Percentiles rank a stretch among this genome's conserved stretches.
phyloP scores from a whole-genome alignment of 306 rosid genomes.

The Gillenia trifoliata region DNA sequence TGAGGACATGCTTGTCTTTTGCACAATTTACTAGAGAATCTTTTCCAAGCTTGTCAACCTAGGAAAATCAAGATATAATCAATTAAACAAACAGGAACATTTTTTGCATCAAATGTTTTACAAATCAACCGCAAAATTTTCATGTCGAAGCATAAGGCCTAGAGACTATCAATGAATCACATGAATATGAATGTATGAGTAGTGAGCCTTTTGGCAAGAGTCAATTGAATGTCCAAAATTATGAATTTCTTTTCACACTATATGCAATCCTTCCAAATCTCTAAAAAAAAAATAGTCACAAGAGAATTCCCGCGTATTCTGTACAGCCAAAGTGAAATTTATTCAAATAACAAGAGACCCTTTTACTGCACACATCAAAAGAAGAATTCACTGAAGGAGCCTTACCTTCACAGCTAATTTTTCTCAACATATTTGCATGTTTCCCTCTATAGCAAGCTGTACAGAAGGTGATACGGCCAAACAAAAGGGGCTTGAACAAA shows the following conservation, averaged over 20 bases:
- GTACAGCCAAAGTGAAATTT: not conserved
- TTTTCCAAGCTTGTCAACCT: constrained; percentile 97
- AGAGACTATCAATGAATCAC: not conserved
- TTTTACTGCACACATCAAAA: constrained; percentile 1
- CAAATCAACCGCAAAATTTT: not conserved
- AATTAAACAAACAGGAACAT: constrained; percentile 4
- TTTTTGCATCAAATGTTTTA: not conserved
- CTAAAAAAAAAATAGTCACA: not conserved
- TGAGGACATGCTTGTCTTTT: constrained; percentile 98
- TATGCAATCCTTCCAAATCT: not conserved
- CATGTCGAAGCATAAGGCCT: not conserved
- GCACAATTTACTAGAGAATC: constrained; percentile 86
- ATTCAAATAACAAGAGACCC: not conserved
- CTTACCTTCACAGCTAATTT: constrained; percentile 77
- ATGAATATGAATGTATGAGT: not conserved
- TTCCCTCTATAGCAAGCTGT: constrained; percentile 98
- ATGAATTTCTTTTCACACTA: not conserved
- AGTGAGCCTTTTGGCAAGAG: not conserved
- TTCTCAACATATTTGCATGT: constrained; percentile 85
- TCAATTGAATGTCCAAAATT: not conserved
- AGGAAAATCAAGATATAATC: constrained; percentile 5
- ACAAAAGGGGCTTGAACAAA: not conserved
- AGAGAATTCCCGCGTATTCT: not conserved
- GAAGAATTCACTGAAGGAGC: not conserved
- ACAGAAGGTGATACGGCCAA: constrained; percentile 5